phyloP scores from a whole-genome alignment of 2,329 filamentous ascomycete species.

The Ophiosphaerella narmari region DNA sequence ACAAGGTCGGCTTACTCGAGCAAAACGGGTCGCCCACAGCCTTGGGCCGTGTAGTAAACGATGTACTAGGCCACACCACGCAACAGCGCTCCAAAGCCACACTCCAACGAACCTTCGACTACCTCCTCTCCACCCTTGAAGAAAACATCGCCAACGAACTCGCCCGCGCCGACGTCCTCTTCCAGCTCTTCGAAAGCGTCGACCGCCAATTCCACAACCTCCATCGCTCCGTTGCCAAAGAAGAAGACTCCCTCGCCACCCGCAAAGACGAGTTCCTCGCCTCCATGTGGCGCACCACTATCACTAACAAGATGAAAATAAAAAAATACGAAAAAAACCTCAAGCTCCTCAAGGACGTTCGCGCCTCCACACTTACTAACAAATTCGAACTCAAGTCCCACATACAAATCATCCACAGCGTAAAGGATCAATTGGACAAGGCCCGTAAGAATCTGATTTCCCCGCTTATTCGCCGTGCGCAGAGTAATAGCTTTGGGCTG shows the following conservation, averaged over 20 bases:
- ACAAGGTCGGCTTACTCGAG: constrained; percentile 56
- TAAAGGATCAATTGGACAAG: constrained; percentile 87
- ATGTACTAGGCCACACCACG: constrained; percentile 77
- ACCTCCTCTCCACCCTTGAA: constrained; percentile 85
- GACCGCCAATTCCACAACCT: constrained; percentile 90
- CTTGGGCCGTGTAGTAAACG: constrained; percentile 70
- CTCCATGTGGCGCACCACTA: constrained; percentile 81
- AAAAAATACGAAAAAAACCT: constrained; percentile 92
- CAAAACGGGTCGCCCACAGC: constrained; percentile 61
- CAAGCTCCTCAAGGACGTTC: constrained; percentile 75
- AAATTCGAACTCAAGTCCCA: constrained; percentile 86
- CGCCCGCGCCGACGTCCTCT: constrained; percentile 77
- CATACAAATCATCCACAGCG: constrained; percentile 78
- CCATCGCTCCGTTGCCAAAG: constrained; percentile 81
- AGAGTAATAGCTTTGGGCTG: constrained; percentile 71
- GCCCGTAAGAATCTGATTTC: constrained; percentile 81
- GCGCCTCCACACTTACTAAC: constrained; percentile 82
- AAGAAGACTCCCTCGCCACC: constrained; percentile 79
- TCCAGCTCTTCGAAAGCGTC: constrained; percentile 88
- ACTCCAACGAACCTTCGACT: constrained; percentile 83
- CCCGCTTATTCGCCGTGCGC: constrained; percentile 75
- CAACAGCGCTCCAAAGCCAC: constrained; percentile 80
- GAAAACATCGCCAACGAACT: constrained; percentile 87
- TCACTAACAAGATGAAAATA: constrained; percentile 77
- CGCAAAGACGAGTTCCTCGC: constrained; percentile 80